These are phyloP conservation scores for Populus davidiana DNA, from an alignment of 345 rosid genomes.

Conservation along the genomic window DNA sequence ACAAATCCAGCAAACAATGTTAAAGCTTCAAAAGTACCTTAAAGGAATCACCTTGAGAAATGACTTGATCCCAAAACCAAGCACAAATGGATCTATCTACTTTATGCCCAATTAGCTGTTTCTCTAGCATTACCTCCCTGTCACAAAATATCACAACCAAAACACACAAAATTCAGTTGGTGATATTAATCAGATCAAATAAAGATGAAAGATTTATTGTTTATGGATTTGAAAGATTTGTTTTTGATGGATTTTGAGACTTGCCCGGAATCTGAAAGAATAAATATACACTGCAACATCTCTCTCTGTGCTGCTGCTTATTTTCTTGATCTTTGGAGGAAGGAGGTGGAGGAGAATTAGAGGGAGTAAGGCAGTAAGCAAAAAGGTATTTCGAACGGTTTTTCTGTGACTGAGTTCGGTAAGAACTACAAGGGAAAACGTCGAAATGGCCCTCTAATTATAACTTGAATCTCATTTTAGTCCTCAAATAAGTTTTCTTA, in stretches of 20 bases:
- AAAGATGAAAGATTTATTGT: neutral
- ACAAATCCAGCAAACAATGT: neutral
- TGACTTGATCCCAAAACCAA: constrained; percentile 89
- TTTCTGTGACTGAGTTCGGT: neutral
- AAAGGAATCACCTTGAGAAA: constrained; percentile 69
- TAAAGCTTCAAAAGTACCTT: constrained; percentile 40
- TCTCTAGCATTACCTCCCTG: constrained; percentile 97
- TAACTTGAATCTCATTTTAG: neutral
- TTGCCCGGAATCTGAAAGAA: constrained; percentile 91
- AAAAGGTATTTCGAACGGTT: neutral
- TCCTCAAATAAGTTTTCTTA: neutral
- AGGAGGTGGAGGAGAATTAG: neutral
- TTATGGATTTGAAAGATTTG: constrained; percentile 4
- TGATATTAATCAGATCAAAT: neutral
- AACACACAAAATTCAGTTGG: neutral
- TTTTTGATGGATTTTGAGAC: neutral
- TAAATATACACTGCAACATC: constrained; percentile 96
- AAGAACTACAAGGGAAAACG: neutral
- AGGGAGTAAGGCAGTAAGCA: neutral
- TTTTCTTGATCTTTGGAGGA: neutral
- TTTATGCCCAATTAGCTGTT: constrained; percentile 91
- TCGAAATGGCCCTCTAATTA: neutral
- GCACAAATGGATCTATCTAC: constrained; percentile 89
- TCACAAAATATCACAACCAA: constrained; percentile 6
- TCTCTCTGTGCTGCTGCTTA: neutral